Evolutionary conservation across 306 rosid genomes (phyloP), one percentile per base, ranked within the genome.

Genomic region (Quercus glauca): DNA sequence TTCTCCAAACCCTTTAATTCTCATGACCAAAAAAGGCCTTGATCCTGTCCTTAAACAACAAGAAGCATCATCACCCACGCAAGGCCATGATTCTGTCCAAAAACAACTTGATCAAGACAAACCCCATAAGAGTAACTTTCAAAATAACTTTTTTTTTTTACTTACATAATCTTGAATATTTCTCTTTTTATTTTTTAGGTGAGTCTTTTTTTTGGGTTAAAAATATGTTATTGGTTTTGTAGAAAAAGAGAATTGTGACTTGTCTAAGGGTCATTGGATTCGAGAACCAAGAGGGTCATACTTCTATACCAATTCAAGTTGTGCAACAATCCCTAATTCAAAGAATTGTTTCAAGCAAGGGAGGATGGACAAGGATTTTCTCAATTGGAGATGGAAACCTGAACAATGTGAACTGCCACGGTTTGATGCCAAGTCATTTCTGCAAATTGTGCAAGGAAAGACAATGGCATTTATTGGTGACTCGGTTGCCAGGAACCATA

Each of bases 331-430:
- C 67, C 98, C 98, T 0, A 93, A 91, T 0, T 85, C 93, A 10
- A 95, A 93, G 81, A 90, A 95, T 71, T 95, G 99, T 76, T 93
- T 95, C 81, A 88, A 79, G 43, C 78, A 93, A 1, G 99, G 99
- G 6, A 90, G 99, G 76, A 57, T 2, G 67, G 96, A 95, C 71
- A 68, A 0, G 51, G 93, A 83, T 82, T 95, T 90, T 68, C 88
- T 95, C 18, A 87, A 90, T 52, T 95, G 99, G 99, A 90, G 78
- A 90, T 93, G 99, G 98, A 93, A 88, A 78, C 98, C 98, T 2
- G 63, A 91, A 0, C 45, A 88, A 6, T 93, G 99, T 10, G 90
- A 93, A 2, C 90, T 95, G 11, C 94, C 90, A 0, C 67, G 84
- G 31, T 91, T 95, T 28, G 88, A 90, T 20, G 80, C 93, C 9